Conservation (phyloP, 2,329 filamentous ascomycete species). For the Trichoderma sp. region DNA sequence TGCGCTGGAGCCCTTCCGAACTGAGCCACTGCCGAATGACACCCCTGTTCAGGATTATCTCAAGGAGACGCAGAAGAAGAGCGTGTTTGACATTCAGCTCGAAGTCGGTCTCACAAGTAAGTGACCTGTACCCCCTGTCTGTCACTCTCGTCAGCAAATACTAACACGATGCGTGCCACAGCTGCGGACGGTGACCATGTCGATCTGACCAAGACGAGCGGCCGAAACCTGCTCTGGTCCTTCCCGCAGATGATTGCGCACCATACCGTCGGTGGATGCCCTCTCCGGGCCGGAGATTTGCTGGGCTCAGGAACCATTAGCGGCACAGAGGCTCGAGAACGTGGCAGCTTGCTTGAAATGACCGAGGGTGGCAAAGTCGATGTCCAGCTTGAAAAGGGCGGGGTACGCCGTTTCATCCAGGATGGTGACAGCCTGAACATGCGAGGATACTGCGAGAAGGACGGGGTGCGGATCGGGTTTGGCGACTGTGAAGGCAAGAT, state of each 20-base stretch:
- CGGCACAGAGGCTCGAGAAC: slow-evolving; percentile 59
- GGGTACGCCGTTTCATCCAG: slow-evolving; percentile 67
- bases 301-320: slow-evolving; percentile 75
- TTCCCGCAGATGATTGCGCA: slow-evolving; percentile 83
- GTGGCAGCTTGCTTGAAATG: slow-evolving; percentile 71
- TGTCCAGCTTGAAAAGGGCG: slow-evolving; percentile 60
- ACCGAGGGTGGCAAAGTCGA: slow-evolving; percentile 64
- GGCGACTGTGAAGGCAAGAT: slow-evolving; percentile 47
- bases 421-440: slow-evolving; percentile 71
- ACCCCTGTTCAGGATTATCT: slow-evolving; percentile 43
- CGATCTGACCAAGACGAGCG: slow-evolving; percentile 35
- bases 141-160: too few relatives aligned
- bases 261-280: slow-evolving; percentile 74
- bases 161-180: slow-evolving; percentile 15
- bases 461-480: slow-evolving; percentile 70
- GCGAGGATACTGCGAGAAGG: slow-evolving; percentile 62
- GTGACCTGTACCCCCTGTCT: slow-evolving; percentile 20
- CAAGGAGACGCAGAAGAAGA: slow-evolving; percentile 48
- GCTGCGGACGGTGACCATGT: slow-evolving; percentile 33
- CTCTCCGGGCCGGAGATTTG: slow-evolving; percentile 69
- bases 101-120: slow-evolving; percentile 40
- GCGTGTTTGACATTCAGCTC: slow-evolving; percentile 37
- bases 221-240: slow-evolving; percentile 63
- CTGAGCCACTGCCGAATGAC: slow-evolving; percentile 32
- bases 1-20: slow-evolving; percentile 42